These are phyloP conservation scores for Jimgerdemannia lactiflua DNA, from an alignment of 192 early-diverging fungal species.

Conservation along the genomic window DNA sequence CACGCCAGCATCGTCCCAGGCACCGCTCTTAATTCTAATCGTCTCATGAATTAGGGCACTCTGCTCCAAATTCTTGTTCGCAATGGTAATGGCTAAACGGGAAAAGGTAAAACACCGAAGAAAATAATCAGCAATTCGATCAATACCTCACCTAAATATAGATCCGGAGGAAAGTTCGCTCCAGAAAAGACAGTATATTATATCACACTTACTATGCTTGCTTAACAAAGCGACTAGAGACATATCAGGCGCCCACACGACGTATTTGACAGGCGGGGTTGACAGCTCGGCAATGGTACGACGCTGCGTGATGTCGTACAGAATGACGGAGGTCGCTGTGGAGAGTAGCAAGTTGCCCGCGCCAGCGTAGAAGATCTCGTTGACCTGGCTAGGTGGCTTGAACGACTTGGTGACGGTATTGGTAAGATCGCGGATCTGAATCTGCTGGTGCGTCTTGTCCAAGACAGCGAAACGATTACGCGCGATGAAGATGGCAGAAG, in stretches of 20 bases:
- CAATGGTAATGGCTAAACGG: constrained; percentile 77
- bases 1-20: constrained; percentile 91
- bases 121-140: too few relatives aligned
- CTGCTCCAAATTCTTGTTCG: constrained; percentile 86
- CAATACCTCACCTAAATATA: too few relatives aligned
- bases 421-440: constrained; percentile 83
- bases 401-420: constrained; percentile 91
- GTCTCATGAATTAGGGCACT: constrained; percentile 92
- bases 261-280: constrained; percentile 89
- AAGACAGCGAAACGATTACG: constrained; percentile 98
- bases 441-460: constrained; percentile 79
- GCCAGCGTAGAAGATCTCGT: constrained; percentile 88
- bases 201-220: constrained; percentile 82
- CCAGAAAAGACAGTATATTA: too few relatives aligned
- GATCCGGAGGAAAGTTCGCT: too few relatives aligned
- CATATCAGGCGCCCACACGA: constrained; percentile 91
- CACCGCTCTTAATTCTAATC: constrained; percentile 97
- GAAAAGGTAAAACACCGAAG: background rate
- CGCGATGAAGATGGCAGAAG: constrained; percentile 89
- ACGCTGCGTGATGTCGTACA: constrained; percentile 90
- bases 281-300: constrained; percentile 72
- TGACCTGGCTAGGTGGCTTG: constrained; percentile 72
- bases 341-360: constrained; percentile 81
- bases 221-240: constrained; percentile 84
- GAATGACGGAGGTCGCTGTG: constrained; percentile 82